Percentiles rank a stretch among this genome's conserved stretches.
Evolutionary conservation across 2,329 filamentous ascomycete species (phyloP).

Genomic region (Beauveria scarabaeidicola): DNA sequence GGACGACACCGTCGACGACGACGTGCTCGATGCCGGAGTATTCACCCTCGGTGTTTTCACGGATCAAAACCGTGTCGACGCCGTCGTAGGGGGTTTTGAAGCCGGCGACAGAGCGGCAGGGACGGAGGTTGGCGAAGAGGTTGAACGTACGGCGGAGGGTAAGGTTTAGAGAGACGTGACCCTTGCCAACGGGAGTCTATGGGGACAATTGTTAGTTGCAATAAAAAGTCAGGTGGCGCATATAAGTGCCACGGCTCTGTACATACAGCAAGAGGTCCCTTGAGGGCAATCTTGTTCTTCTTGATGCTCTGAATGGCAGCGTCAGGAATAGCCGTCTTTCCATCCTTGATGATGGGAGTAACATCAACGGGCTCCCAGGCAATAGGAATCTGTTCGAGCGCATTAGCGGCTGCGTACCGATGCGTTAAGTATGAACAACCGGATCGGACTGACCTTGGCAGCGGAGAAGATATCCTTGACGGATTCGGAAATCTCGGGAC

Average conservation of each 20-base stretch:
- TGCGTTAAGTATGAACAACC: neutral
- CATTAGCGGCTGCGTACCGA: slow-evolving; percentile 16
- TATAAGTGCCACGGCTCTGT: neutral
- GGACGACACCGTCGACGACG: slow-evolving; percentile 93
- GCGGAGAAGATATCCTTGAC: slow-evolving; percentile 98
- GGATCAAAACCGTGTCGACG: slow-evolving; percentile 94
- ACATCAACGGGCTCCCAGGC: slow-evolving; percentile 98
- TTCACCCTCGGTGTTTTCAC: slow-evolving; percentile 99
- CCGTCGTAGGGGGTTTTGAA: slow-evolving; percentile 98
- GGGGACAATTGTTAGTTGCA: slow-evolving; percentile 14
- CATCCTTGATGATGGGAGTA: slow-evolving; percentile 85
- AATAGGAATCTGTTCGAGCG: slow-evolving; percentile 60
- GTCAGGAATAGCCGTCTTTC: slow-evolving; percentile 90
- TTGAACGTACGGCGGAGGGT: slow-evolving; percentile 99
- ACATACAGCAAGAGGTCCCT: slow-evolving; percentile 89
- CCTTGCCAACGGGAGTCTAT: slow-evolving; percentile 92
- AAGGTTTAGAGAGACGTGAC: slow-evolving; percentile 97
- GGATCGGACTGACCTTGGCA: slow-evolving; percentile 60
- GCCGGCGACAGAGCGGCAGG: slow-evolving; percentile 91
- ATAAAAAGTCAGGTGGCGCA: neutral
- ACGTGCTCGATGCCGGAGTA: slow-evolving; percentile 99
- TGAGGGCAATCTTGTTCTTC: slow-evolving; percentile 94
- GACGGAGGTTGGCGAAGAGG: slow-evolving; percentile 98
- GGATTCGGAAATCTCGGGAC: slow-evolving; percentile 92
- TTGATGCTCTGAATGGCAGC: slow-evolving; percentile 88